Conservation (phyloP, 768 basidiomycete species). For the Lactarius hengduanensis region DNA sequence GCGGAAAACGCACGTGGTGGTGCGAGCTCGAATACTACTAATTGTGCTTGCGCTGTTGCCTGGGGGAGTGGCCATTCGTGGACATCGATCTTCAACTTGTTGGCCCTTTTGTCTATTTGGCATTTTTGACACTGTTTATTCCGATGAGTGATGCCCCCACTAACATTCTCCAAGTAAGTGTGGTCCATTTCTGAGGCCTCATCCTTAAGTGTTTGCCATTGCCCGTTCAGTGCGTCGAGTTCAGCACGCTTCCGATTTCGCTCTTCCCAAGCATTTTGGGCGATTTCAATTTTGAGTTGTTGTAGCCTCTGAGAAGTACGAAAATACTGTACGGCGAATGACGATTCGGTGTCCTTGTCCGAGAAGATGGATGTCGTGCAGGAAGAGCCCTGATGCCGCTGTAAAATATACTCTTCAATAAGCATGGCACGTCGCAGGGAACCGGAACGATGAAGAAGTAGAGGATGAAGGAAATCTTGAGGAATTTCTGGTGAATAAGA, state of each 20-base stretch:
- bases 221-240: not conserved
- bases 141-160: not conserved
- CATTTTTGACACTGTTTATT: not conserved
- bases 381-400: not conserved
- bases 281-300: not conserved
- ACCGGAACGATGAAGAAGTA: not conserved
- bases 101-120: not conserved
- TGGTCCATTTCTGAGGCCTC: not conserved
- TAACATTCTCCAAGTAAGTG: no score
- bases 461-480: not conserved
- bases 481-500: not conserved
- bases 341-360: not conserved
- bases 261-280: not conserved
- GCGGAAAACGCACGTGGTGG: conserved; percentile 1
- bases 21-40: not conserved
- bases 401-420: not conserved
- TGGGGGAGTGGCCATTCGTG: conserved; percentile 3
- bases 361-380: conserved; percentile 1
- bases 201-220: not conserved
- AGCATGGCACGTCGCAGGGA: not conserved
- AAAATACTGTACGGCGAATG: conserved; percentile 2
- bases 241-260: not conserved
- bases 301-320: not conserved
- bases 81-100: not conserved
- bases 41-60: not conserved